phyloP scores from a whole-genome alignment of 371 early-diverging fungal genomes.

The Mortierella sp. region DNA sequence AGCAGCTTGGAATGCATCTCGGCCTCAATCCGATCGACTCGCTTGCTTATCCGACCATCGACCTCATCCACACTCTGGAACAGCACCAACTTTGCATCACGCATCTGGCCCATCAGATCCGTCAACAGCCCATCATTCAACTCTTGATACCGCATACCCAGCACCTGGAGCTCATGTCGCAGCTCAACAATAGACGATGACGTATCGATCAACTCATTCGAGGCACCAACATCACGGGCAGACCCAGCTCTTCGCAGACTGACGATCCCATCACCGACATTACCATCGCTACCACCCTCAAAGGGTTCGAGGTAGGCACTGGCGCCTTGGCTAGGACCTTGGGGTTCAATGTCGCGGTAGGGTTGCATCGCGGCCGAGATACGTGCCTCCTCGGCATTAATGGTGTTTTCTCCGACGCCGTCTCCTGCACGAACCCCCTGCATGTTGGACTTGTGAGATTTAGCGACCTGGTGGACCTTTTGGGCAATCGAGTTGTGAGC shows the following conservation, averaged over 20 bases:
- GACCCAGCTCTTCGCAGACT: conserved; percentile 8
- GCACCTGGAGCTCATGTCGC: conserved; percentile 36
- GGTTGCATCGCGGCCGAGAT: conserved; percentile 38
- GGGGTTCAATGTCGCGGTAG: conserved; percentile 47
- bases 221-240: neutral
- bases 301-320: conserved; percentile 28
- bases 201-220: conserved; percentile 29
- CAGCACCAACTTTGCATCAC: conserved; percentile 54
- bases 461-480: conserved; percentile 56
- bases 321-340: conserved; percentile 27
- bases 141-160: conserved; percentile 51
- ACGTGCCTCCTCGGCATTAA: conserved; percentile 37
- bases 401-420: conserved; percentile 42
- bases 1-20: conserved; percentile 55
- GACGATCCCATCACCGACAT: conserved; percentile 1
- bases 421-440: conserved; percentile 51
- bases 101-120: conserved; percentile 56
- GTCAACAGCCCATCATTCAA: conserved; percentile 53
- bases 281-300: neutral
- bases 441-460: conserved; percentile 54
- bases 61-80: conserved; percentile 58
- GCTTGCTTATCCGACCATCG: conserved; percentile 51
- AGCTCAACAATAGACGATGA: conserved; percentile 45
- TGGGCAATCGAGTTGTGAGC: conserved; percentile 56
- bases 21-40: conserved; percentile 54